Evolutionary conservation across 176 grass and related monocot species (phyloP).

Genomic region (Oryza meyeriana): DNA sequence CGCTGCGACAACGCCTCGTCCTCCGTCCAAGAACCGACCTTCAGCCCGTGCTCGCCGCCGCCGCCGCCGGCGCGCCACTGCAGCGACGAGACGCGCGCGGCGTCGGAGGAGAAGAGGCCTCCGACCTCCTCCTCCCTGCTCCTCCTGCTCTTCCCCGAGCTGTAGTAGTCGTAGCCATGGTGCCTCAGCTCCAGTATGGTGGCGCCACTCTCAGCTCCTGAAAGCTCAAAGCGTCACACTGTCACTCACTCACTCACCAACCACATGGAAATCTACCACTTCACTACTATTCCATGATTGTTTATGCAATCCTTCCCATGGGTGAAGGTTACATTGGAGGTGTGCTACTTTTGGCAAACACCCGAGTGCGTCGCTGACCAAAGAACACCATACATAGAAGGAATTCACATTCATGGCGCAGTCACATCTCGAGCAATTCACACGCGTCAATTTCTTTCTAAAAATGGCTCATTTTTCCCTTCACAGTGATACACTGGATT

Average conservation of each 20-base stretch:
- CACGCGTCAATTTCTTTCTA: not conserved
- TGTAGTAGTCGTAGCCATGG: conserved; percentile 27
- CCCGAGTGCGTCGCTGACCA: not conserved
- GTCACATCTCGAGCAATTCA: not conserved
- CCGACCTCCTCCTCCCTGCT: not conserved
- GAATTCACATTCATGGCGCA: conserved; percentile 1
- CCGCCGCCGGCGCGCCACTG: conserved; percentile 25
- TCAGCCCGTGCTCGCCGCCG: not conserved
- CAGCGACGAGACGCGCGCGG: conserved; percentile 48
- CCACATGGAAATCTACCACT: conserved; percentile 16
- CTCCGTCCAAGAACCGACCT: not conserved
- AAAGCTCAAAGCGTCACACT: not conserved
- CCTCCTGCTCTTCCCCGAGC: not conserved
- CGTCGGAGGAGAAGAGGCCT: conserved; percentile 39
- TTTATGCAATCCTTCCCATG: conserved; percentile 13
- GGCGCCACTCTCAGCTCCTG: conserved; percentile 47
- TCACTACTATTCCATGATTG: conserved; percentile 34
- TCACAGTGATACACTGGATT: not conserved
- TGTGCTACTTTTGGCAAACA: conserved; percentile 42
- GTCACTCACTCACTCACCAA: not conserved
- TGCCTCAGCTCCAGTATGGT: conserved; percentile 57
- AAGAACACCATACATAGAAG: not conserved
- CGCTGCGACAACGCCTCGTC: not conserved
- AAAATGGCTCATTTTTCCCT: not conserved
- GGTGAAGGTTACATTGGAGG: conserved; percentile 35